These are phyloP conservation scores for Aspergillus terreus DNA, from an alignment of 2,329 filamentous ascomycete species.

Conservation along the genomic window DNA sequence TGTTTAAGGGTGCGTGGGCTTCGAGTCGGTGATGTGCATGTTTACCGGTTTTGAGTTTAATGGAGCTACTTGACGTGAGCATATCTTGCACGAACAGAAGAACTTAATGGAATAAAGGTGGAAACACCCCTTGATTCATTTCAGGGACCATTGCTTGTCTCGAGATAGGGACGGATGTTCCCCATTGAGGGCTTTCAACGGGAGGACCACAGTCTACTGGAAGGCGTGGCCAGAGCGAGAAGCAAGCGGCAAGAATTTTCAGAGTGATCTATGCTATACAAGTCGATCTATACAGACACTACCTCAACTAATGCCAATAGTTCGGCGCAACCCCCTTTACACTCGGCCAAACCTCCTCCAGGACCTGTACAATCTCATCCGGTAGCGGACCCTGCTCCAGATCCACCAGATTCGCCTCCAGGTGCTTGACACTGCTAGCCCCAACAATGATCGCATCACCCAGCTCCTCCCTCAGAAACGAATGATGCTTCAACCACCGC, in stretches of 20 bases:
- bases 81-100: background rate
- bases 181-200: too few species aligned
- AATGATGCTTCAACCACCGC: conserved; percentile 47
- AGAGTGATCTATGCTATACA: too few species aligned
- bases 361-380: conserved; percentile 35
- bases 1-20: conserved; percentile 69
- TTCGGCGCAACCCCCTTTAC: conserved; percentile 25
- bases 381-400: conserved; percentile 40
- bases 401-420: conserved; percentile 37
- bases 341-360: conserved; percentile 36
- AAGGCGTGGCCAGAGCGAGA: too few species aligned
- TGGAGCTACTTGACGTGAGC: background rate
- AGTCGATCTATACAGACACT: too few species aligned
- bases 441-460: conserved; percentile 41
- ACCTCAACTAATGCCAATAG: conserved; percentile 28
- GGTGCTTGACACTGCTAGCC: conserved; percentile 32
- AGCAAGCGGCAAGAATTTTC: too few species aligned
- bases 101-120: too few species aligned
- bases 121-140: too few species aligned
- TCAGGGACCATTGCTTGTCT: too few species aligned
- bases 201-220: too few species aligned
- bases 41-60: background rate
- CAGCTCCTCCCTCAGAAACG: conserved; percentile 26
- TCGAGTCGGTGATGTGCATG: conserved; percentile 12
- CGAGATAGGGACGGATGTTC: too few species aligned